Percentiles rank a stretch among this genome's conserved stretches.
phyloP scores from a whole-genome alignment of 768 basidiomycete species.

The Leccinum truebloodii region DNA sequence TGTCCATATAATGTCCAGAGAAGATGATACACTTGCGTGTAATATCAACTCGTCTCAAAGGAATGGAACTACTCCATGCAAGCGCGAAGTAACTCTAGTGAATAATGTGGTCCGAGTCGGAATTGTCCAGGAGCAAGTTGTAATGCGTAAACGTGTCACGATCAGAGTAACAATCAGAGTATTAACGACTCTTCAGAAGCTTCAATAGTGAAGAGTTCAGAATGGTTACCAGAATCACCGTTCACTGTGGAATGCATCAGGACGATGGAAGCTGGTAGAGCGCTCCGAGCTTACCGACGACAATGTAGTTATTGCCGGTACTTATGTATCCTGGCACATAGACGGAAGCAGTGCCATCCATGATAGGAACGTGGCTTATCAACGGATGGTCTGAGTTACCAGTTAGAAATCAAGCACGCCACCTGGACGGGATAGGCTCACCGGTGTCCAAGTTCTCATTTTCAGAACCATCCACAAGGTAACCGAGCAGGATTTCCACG shows the following conservation, averaged over 20 bases:
- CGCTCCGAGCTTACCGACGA: conserved; percentile 54
- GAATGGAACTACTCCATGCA: conserved; percentile 8
- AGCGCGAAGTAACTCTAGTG: not conserved
- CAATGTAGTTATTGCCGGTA: conserved; percentile 50
- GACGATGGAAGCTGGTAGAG: not conserved
- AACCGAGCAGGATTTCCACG: conserved; percentile 50
- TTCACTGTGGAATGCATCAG: conserved; percentile 44
- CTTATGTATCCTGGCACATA: conserved; percentile 50
- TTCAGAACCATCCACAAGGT: conserved; percentile 27
- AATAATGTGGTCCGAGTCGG: not conserved
- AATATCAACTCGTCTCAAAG: conserved; percentile 5
- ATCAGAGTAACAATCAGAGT: not conserved
- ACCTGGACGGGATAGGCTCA: conserved; percentile 29
- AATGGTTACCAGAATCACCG: conserved; percentile 67
- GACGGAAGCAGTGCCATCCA: conserved; percentile 42
- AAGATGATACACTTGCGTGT: conserved; percentile 1
- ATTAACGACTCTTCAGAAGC: not conserved
- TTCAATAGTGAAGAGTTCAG: conserved; percentile 57
- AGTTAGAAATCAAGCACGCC: conserved; percentile 8
- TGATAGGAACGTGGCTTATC: conserved; percentile 54
- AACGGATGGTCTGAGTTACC: conserved; percentile 52
- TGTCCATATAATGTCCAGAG: conserved; percentile 21
- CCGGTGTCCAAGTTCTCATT: conserved; percentile 51
- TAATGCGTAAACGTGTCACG: not conserved
- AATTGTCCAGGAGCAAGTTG: not conserved